Evolutionary conservation across 2,329 filamentous ascomycete species (phyloP).

Genomic region (Pleomassaria siparia): DNA sequence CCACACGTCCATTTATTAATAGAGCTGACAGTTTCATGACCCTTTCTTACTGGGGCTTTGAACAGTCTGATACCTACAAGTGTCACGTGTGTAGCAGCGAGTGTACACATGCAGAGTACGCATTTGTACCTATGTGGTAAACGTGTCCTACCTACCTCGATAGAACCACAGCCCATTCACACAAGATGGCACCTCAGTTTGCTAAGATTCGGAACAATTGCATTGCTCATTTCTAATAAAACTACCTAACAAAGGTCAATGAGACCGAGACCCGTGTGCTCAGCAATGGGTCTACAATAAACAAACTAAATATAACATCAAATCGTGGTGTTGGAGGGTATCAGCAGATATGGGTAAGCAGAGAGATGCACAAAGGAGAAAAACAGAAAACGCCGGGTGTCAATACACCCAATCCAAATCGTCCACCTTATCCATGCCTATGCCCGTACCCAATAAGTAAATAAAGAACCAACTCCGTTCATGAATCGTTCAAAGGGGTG

Average conservation of each 20-base stretch:
- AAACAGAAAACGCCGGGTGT: slow-evolving; percentile 11
- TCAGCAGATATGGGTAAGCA: slow-evolving; percentile 25
- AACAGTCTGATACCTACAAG: neutral
- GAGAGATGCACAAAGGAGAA: slow-evolving; percentile 19
- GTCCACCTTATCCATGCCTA: slow-evolving; percentile 22
- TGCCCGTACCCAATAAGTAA: slow-evolving; percentile 10
- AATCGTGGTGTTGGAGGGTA: slow-evolving; percentile 29
- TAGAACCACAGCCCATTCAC: too few species aligned
- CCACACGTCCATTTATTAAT: slow-evolving; percentile 11
- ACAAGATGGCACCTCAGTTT: neutral
- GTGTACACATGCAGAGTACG: too few species aligned
- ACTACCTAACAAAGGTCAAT: slow-evolving; percentile 9
- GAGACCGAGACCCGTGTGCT: slow-evolving; percentile 10
- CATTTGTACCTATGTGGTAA: too few species aligned
- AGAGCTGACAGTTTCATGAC: slow-evolving; percentile 7
- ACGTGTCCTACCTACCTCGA: too few species aligned
- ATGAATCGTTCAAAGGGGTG: slow-evolving; percentile 26
- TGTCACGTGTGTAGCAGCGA: too few species aligned
- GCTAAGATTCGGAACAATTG: neutral
- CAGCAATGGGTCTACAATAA: slow-evolving; percentile 6
- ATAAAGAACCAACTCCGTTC: slow-evolving; percentile 28
- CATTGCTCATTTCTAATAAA: slow-evolving; percentile 10
- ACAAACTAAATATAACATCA: slow-evolving; percentile 17
- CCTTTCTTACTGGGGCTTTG: neutral
- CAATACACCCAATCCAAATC: slow-evolving; percentile 6